Evolutionary conservation across 305 asterid species (phyloP), one percentile per base, ranked within the genome.

Genomic region (Plantago lanceolata): DNA sequence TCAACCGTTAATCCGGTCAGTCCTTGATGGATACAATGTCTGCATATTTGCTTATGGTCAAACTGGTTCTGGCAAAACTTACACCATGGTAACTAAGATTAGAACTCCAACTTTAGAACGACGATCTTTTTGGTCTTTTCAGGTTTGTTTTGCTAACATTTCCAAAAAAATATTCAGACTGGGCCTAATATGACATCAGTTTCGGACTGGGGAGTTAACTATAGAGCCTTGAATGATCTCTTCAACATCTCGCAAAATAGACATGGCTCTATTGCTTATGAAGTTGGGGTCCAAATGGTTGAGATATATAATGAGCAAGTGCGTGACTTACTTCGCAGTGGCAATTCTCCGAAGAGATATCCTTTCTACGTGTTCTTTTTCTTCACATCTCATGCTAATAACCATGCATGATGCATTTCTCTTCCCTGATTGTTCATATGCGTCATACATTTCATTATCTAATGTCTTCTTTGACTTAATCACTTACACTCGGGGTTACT

Each of bases 1-100:
- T 35, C 97, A 87, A 71, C 97, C 96, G 26, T 77, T 92, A 74
- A 84, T 92, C 73, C 80, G 98, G 69, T 92, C 98, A 35, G 98
- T 92, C 55, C 96, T 92, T 67, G 98, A 92, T 66, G 98, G 98
- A 43, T 92, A 81, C 72, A 92, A 87, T 64, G 95, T 89, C 48
- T 92, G 98, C 87, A 92, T 92, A 65, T 87, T 92, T 78, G 98
- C 98, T 56, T 92, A 92, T 70, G 98, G 98, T 51, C 98, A 92
- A 78, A 92, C 96, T 65, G 98, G 98, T 51, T 92, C 98, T 0
- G 98, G 98, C 48, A 89, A 92, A 79, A 89, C 97, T 58, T 89
- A 86, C 67, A 89, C 97, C 11, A 92, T 92, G 97, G 98, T 92
- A 74, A 56, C 28, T 18, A 29, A 35, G n/a, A n/a, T n/a, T n/a